phyloP scores from a whole-genome alignment of 176 grass and related monocot genomes.

The Saccharum officinarum region DNA sequence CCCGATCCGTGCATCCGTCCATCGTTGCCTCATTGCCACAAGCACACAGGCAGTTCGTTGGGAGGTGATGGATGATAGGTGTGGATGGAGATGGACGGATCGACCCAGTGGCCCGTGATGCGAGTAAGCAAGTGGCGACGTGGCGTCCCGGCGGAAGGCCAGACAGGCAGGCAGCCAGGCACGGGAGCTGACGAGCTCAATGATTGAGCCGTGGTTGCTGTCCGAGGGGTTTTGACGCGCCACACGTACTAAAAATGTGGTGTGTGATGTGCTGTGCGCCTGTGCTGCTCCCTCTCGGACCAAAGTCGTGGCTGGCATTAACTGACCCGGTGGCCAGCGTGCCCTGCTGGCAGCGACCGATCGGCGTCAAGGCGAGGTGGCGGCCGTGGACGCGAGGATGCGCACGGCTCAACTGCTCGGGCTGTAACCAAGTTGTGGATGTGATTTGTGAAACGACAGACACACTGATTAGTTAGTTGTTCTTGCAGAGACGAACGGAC shows the following conservation, averaged over 20 bases:
- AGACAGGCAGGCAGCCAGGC: not conserved
- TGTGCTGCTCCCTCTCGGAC: not conserved
- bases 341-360: conserved; percentile 2
- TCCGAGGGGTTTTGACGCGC: not conserved
- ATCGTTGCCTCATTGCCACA: not conserved
- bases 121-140: not conserved
- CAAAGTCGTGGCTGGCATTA: not conserved
- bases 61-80: not conserved
- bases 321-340: not conserved
- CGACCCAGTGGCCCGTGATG: not conserved
- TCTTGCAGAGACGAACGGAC: not conserved
- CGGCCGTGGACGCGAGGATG: not conserved
- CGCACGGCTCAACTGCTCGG: not conserved
- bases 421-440: not conserved
- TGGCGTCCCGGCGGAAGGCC: not conserved
- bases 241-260: not conserved
- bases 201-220: not conserved
- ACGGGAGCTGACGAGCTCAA: not conserved
- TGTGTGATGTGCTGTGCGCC: not conserved
- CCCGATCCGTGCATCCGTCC: not conserved
- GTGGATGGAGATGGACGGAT: too few species aligned
- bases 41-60: not conserved
- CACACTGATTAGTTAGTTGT: not conserved
- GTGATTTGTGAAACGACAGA: not conserved
- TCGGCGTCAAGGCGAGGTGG: not conserved